Conservation (phyloP, 139 green algal genomes). For the Chlamydomonas eustigma region DNA sequence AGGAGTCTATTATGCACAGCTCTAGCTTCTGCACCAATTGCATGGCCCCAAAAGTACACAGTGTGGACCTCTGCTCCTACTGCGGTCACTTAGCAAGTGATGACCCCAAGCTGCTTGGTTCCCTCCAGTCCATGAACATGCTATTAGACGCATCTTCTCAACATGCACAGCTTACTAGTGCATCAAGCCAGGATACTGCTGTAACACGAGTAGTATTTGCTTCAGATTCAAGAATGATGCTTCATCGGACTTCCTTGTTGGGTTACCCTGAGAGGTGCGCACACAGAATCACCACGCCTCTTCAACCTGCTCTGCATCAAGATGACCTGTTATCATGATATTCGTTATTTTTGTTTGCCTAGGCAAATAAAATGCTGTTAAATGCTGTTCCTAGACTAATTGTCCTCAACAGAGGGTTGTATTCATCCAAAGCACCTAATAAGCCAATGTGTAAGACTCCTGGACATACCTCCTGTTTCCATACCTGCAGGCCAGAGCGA, state of each 20-base stretch:
- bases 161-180: not conserved
- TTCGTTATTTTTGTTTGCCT: conserved; percentile 10
- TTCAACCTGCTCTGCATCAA: too few species aligned
- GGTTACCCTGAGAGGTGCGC: conserved; percentile 43
- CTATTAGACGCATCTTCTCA: too few species aligned
- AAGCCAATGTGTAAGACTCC: not conserved
- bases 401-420: not conserved
- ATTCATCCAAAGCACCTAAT: not conserved
- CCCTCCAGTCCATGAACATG: not conserved
- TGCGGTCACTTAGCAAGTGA: not conserved
- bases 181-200: not conserved
- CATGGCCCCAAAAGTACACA: not conserved
- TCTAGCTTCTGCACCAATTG: not conserved
- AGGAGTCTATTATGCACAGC: not conserved
- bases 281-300: too few species aligned
- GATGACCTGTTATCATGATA: too few species aligned
- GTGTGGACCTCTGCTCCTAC: not conserved
- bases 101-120: not conserved
- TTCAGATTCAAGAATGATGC: conserved; percentile 38
- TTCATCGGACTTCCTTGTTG: conserved; percentile 38
- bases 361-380: not conserved
- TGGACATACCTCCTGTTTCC: too few species aligned
- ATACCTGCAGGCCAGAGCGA: conserved; percentile 60
- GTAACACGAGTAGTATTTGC: conserved; percentile 21
- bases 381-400: not conserved